These are phyloP conservation scores for Arthonia radiata DNA, from an alignment of 495 filamentous ascomycete species.

Conservation along the genomic window DNA sequence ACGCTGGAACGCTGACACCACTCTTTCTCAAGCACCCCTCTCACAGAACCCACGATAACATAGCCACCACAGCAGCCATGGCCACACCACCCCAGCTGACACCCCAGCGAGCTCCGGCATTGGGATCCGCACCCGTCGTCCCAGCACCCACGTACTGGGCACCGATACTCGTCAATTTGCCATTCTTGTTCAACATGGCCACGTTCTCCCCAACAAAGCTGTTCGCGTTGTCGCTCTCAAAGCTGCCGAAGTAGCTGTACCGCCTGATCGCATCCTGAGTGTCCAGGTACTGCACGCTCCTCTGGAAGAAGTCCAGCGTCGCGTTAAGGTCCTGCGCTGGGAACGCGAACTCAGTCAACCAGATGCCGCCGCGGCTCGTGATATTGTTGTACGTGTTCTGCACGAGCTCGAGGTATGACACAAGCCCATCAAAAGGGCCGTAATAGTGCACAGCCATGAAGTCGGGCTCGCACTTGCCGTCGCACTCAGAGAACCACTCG, in stretches of 20 bases:
- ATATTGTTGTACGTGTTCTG: constrained; percentile 14
- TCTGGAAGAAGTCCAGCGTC: constrained; percentile 41
- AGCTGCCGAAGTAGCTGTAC: constrained; percentile 53
- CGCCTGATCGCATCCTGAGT: constrained; percentile 29
- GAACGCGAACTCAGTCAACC: constrained; percentile 49
- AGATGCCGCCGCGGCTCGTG: constrained; percentile 20
- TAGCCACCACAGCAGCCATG: too few species aligned
- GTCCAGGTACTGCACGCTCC: constrained; percentile 36
- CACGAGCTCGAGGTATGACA: constrained; percentile 40
- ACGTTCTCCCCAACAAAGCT: constrained; percentile 43
- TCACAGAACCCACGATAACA: too few species aligned
- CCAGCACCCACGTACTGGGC: constrained; percentile 53
- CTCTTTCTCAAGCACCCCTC: too few species aligned
- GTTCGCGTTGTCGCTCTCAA: constrained; percentile 37
- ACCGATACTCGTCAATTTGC: constrained; percentile 46
- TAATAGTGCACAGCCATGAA: constrained; percentile 63
- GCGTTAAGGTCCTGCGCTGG: constrained; percentile 19
- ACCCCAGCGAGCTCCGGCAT: too few species aligned
- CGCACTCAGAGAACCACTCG: too few species aligned
- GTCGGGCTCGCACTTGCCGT: constrained; percentile 32
- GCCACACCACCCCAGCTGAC: too few species aligned
- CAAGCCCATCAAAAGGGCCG: constrained; percentile 46
- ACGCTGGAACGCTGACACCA: too few species aligned
- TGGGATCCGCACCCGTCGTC: too few species aligned
- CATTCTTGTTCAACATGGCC: constrained; percentile 35